Base-by-base conservation (phyloP, 1,139 yeast species). In the Pichia inconspicua region DNA sequence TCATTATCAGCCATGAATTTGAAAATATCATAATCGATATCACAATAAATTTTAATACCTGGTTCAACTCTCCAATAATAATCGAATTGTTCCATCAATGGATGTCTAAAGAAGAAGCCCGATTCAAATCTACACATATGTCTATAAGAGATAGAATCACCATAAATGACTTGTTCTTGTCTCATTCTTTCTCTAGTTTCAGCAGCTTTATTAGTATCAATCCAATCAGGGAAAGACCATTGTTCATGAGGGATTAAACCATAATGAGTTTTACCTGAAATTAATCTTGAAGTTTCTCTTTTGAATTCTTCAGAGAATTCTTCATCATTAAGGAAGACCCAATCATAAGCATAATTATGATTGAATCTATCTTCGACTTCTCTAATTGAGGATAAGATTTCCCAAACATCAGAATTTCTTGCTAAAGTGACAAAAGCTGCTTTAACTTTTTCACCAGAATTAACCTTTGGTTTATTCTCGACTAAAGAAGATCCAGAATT, bases 11-110 rank as follows among this genome's bases (percentile, higher is more conserved):
- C 77, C 94, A 88, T 82, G 66, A 76, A 84, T 66, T 80, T 80
- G 74, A 88, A 88, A 40, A 86, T 74, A 66, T 88, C 96, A 62
- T 86, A 84, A 60, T 83, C 81, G 56, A 88, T 72, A 64, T 87
- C 92, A 71, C 96, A 88, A 65, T 69, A 83, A 50, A 87, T 73
- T 59, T 77, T 73, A 62, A 86, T 78, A 61, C 83, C 90, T 32
- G 96, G 96, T 67, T 89, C 97, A 50, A 89, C 96, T 67, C 97
- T 81, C 96, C 97, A 89, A 71, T 87, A 89, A 70, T 81, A 88
- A 56, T 83, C 87, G 65, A 82, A 88, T 40, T 83, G 82, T 52
- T 72, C 73, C 74, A 87, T 68, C 44, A 84, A 64, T 43, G 78
- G 80, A 60, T 86, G 94, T 67, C 86, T 76, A 73, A 78, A 89